Evolutionary conservation across 352 stramenopile genomes (phyloP), one percentile per base, ranked within the genome.

Genomic region (Phytopythium kandeliae): DNA sequence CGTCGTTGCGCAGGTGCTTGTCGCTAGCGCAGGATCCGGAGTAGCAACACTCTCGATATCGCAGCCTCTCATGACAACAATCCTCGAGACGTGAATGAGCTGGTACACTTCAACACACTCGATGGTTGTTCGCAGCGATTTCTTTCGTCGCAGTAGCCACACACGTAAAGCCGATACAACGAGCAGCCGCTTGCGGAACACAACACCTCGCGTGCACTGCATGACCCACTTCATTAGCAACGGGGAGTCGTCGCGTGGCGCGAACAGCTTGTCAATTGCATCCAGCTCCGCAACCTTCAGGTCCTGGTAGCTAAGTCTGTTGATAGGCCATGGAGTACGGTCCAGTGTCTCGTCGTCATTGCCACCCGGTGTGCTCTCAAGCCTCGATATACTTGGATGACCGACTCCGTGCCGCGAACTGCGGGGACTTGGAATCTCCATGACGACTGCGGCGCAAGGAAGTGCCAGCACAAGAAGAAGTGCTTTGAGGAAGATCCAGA

Each of bases 141-240:
- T 76, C 40, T 78, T 75, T 24, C 65, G 66, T 34, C 76, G 76
- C 25, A 84, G 35, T 21, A 85, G 34, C 64, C 67, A 74, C 45
- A 87, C 33, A 0, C 75, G 73, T 10, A 86, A 63, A 1, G 71
- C 59, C 2, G 76, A 87, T 17, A 87, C 50, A 44, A 89, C 78
- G 0, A 86, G 44, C 36, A 89, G 56, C 2, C 71, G 67, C 37
- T 71, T 65, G 19, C 65, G 58, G 40, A 89, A 87, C 12, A 42
- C 60, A 13, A 54, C 55, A 11, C 54, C 42, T n/a, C 44, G 55
- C 26, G 67, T 76, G 48, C 78, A 71, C 8, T 73, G 30, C 55
- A 85, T 65, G 33, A 82, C 62, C 78, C 78, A 89, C 46, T 87
- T 80, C 53, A 86, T 78, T 13, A 86, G 38, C 48, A 76, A 19